These are phyloP conservation scores for Cymbidium sinense DNA, from an alignment of 106 monocot genomes.

Conservation along the genomic window DNA sequence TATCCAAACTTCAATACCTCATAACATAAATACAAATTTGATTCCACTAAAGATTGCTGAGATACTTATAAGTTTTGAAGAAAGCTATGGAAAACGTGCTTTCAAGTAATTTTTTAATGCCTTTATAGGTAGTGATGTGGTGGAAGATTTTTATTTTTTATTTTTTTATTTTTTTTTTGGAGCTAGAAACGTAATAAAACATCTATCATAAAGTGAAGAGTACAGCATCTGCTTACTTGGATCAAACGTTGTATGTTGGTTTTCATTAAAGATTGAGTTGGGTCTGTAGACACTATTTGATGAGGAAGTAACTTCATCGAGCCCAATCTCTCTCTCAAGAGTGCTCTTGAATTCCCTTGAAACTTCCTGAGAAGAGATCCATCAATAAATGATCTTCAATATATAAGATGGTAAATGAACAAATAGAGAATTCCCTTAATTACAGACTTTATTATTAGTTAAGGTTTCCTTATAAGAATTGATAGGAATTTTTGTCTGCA, in stretches of 20 bases:
- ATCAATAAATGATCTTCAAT: background rate
- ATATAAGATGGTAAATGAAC: background rate
- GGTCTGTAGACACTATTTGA: constrained; percentile 31
- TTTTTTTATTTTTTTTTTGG: background rate
- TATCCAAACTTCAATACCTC: too few relatives aligned
- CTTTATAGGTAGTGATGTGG: background rate
- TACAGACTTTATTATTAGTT: background rate
- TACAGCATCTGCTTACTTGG: constrained; percentile 39
- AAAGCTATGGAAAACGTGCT: background rate
- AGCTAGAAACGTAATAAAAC: background rate
- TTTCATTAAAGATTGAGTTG: constrained; percentile 22
- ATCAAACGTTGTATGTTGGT: constrained; percentile 28
- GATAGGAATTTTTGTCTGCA: background rate
- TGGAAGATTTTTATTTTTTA: background rate
- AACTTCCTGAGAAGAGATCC: constrained; percentile 61
- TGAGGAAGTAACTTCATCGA: constrained; percentile 64
- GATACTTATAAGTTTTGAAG: too few relatives aligned
- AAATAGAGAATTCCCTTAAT: background rate
- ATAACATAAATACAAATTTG: too few relatives aligned
- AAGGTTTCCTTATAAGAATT: background rate
- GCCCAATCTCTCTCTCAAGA: constrained; percentile 86
- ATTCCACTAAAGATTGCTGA: too few relatives aligned
- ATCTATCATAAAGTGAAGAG: background rate
- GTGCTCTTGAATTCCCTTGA: constrained; percentile 98
- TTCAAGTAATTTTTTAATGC: background rate